Conservation (phyloP, 805 yeast species). For the Schwanniomyces yamadae region DNA sequence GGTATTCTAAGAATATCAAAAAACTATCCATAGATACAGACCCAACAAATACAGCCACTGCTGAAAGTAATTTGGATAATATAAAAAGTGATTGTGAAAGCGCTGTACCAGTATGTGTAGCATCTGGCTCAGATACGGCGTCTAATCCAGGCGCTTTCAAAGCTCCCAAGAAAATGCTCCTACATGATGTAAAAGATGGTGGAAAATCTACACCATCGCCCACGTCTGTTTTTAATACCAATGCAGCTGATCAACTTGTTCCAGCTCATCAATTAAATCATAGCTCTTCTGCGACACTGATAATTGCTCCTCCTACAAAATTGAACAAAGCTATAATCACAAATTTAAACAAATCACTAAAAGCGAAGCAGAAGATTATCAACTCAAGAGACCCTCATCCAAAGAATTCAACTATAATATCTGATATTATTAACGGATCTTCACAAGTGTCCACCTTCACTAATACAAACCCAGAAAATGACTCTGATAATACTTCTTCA, state of each 20-base stretch:
- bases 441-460: constrained; percentile 27
- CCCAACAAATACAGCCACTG: not conserved
- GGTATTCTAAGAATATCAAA: constrained; percentile 9
- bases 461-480: constrained; percentile 6
- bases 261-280: not conserved
- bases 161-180: constrained; percentile 10
- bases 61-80: not conserved
- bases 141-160: constrained; percentile 10
- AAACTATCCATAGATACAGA: constrained; percentile 7
- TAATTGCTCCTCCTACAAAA: not conserved
- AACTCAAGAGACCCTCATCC: constrained; percentile 36
- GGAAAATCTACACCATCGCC: not conserved
- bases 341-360: constrained; percentile 41
- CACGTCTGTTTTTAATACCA: not conserved
- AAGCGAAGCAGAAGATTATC: constrained; percentile 42
- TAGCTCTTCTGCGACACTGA: not conserved
- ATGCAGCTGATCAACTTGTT: not conserved
- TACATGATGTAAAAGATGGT: constrained; percentile 4
- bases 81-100: too few relatives aligned
- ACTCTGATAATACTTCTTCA: constrained; percentile 5
- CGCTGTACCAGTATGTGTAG: too few relatives aligned
- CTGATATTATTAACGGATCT: constrained; percentile 36
- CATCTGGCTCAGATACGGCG: not conserved
- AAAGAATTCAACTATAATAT: constrained; percentile 32
- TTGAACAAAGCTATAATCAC: constrained; percentile 33